Evolutionary conservation across 805 yeast genomes (phyloP).

Genomic region (Wickerhamia fluorescens): DNA sequence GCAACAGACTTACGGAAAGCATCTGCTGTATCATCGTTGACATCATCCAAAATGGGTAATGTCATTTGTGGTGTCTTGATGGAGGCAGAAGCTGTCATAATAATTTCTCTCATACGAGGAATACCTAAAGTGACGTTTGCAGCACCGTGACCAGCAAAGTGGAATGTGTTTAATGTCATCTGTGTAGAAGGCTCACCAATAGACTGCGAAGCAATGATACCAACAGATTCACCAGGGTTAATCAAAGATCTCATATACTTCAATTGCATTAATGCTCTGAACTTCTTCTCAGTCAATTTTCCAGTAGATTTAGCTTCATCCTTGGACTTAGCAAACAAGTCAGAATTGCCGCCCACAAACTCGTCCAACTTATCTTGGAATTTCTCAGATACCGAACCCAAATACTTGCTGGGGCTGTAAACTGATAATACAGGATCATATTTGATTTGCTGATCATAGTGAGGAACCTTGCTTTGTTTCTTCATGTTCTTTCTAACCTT

Average conservation of each 20-base stretch:
- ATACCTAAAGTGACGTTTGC: conserved; percentile 99
- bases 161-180: conserved; percentile 96
- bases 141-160: conserved; percentile 99
- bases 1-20: conserved; percentile 88
- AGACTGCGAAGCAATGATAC: conserved; percentile 96
- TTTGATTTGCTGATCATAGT: conserved; percentile 53
- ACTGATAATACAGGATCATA: conserved; percentile 86
- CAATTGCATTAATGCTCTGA: conserved; percentile 94
- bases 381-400: conserved; percentile 89
- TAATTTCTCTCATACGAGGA: conserved; percentile 99
- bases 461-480: conserved; percentile 58
- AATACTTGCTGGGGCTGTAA: conserved; percentile 79
- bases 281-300: conserved; percentile 67
- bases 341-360: conserved; percentile 52
- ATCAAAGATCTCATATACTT: conserved; percentile 95
- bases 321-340: conserved; percentile 48
- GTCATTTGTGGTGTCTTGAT: conserved; percentile 99
- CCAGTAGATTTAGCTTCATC: conserved; percentile 40
- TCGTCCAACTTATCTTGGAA: conserved; percentile 76
- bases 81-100: conserved; percentile 95
- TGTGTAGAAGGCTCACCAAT: conserved; percentile 99
- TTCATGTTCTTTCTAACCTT: conserved; percentile 67
- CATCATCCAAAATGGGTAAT: conserved; percentile 74
- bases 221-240: conserved; percentile 97
- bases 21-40: conserved; percentile 81